A percentile compares a stretch with the other conserved stretches of the same genome.
These are phyloP conservation scores for Mimosa bimucronata DNA, from an alignment of 306 rosid species.

Conservation along the genomic window DNA sequence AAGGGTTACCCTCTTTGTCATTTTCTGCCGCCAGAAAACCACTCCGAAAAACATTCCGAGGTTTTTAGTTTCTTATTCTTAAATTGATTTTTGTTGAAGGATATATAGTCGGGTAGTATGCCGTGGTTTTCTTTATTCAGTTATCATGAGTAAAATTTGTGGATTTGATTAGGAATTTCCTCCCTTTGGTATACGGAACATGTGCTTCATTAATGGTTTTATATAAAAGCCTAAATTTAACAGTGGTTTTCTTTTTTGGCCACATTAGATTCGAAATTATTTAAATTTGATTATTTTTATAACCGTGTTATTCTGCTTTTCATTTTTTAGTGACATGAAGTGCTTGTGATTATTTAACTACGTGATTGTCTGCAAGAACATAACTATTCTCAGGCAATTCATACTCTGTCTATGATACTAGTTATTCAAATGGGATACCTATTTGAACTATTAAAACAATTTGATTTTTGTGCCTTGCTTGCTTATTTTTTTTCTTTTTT, in stretches of 20 bases:
- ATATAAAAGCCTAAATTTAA: not conserved
- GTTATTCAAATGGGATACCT: constrained; percentile 6
- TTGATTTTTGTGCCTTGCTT: not conserved
- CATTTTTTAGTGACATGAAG: constrained; percentile 13
- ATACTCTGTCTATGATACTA: not conserved
- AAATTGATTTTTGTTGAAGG: not conserved
- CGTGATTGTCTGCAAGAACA: not conserved
- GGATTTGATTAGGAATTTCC: not conserved
- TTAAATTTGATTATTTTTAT: not conserved
- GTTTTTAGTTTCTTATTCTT: not conserved
- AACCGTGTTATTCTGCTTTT: constrained; percentile 25
- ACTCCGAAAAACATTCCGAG: not conserved
- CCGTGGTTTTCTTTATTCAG: not conserved
- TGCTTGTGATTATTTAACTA: not conserved
- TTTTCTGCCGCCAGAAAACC: not conserved
- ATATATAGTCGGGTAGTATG: not conserved
- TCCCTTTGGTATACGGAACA: not conserved
- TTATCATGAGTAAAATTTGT: not conserved
- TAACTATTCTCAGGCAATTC: constrained; percentile 21
- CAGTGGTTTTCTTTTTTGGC: not conserved
- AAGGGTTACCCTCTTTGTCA: not conserved
- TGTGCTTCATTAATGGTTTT: not conserved
- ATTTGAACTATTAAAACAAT: not conserved
- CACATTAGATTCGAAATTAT: not conserved
- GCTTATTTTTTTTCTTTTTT: constrained; percentile 14